Conservation (phyloP, 208 protist genomes). For the Willaertia magna region DNA sequence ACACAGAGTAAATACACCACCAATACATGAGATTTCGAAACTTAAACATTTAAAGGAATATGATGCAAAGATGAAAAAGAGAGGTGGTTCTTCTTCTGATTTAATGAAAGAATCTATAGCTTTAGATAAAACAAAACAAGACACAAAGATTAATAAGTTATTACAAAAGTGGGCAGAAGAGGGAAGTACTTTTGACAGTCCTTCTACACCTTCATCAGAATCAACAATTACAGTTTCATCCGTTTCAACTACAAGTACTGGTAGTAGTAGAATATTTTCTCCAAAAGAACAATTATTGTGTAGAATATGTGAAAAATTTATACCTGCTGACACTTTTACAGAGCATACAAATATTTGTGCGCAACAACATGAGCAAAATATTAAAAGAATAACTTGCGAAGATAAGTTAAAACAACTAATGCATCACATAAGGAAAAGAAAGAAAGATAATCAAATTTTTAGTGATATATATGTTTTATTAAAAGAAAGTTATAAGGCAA, state of each 20-base stretch:
- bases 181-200: background rate
- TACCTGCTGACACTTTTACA: background rate
- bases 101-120: background rate
- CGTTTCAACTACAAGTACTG: background rate
- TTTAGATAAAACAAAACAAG: background rate
- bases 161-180: background rate
- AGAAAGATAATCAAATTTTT: background rate
- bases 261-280: too few species aligned
- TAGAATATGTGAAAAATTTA: constrained; percentile 15
- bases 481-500: background rate
- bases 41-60: background rate
- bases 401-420: constrained; percentile 1
- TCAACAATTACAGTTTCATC: background rate
- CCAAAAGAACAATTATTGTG: background rate
- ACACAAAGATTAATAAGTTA: background rate
- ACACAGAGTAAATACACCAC: background rate
- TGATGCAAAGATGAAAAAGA: background rate
- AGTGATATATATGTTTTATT: background rate
- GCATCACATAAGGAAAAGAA: background rate
- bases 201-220: background rate
- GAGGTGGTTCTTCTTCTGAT: background rate
- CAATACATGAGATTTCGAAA: background rate
- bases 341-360: constrained; percentile 10
- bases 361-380: background rate
- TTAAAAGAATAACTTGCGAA: background rate